Percentiles rank a stretch among this genome's conserved stretches.
Conservation (phyloP, 768 basidiomycete species). For the Glaciozyma martinii region DNA sequence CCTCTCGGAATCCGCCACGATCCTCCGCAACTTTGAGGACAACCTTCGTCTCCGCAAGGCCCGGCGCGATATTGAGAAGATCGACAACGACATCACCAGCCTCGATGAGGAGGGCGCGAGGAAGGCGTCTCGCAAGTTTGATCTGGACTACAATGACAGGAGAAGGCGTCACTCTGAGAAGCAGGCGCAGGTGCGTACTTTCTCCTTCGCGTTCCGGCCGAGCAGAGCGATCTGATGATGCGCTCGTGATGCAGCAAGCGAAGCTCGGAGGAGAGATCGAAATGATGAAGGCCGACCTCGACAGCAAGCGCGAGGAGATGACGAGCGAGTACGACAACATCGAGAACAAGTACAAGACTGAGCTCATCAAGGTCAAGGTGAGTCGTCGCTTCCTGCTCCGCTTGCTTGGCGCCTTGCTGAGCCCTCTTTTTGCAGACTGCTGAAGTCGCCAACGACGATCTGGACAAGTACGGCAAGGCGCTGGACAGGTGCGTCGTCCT, state of each 20-base stretch:
- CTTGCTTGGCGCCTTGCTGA: too few relatives aligned
- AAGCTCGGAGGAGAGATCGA: constrained; percentile 73
- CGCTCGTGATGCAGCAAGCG: constrained; percentile 48
- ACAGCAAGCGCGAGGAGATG: constrained; percentile 59
- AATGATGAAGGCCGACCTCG: constrained; percentile 58
- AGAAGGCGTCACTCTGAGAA: constrained; percentile 64
- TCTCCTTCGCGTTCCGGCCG: background rate
- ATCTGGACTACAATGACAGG: constrained; percentile 63
- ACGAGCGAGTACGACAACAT: constrained; percentile 73
- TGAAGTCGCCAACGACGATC: constrained; percentile 91
- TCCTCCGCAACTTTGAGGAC: constrained; percentile 62
- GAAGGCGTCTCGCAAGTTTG: constrained; percentile 72
- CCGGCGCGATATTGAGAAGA: constrained; percentile 54
- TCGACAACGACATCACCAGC: constrained; percentile 61
- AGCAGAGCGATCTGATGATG: background rate
- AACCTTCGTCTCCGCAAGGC: constrained; percentile 71
- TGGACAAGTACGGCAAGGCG: constrained; percentile 96
- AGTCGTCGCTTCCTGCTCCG: constrained; percentile 8
- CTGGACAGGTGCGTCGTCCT: constrained; percentile 68
- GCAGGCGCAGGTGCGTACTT: constrained; percentile 53
- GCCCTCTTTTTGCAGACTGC: constrained; percentile 56
- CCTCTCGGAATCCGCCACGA: constrained; percentile 49
- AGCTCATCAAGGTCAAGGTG: constrained; percentile 91
- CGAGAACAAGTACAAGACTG: constrained; percentile 74
- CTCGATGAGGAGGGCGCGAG: constrained; percentile 79